Conservation (phyloP, 768 basidiomycete species). For the Porphyrellus cyaneotinctus region DNA sequence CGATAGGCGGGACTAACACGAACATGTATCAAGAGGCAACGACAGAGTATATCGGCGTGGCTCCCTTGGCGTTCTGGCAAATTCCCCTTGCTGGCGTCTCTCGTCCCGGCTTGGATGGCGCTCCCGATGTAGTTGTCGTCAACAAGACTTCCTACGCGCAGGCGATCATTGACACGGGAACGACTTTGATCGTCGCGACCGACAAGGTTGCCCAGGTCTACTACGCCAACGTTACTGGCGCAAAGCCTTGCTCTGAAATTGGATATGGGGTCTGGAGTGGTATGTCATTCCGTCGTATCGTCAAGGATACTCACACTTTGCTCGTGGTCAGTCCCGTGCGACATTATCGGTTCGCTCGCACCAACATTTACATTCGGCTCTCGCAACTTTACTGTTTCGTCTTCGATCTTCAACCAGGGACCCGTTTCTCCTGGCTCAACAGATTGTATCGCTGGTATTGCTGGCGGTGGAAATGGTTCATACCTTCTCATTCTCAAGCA, state of each 20-base stretch:
- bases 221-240: conserved; percentile 31
- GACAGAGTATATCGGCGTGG: conserved; percentile 37
- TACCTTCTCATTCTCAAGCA: not conserved
- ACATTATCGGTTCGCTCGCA: conserved; percentile 18
- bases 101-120: conserved; percentile 19
- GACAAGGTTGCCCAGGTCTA: conserved; percentile 23
- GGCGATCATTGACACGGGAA: conserved; percentile 36
- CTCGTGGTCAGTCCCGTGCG: conserved; percentile 31
- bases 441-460: conserved; percentile 38
- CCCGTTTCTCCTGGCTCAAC: conserved; percentile 25
- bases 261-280: conserved; percentile 37
- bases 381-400: conserved; percentile 33
- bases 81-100: conserved; percentile 29
- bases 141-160: conserved; percentile 17
- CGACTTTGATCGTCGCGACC: conserved; percentile 27
- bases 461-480: conserved; percentile 26
- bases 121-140: conserved; percentile 24
- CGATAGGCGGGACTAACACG: conserved; percentile 51
- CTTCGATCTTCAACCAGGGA: conserved; percentile 43
- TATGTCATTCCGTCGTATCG: conserved; percentile 5
- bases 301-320: not conserved
- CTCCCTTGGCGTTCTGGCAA: conserved; percentile 36
- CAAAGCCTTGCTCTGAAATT: conserved; percentile 20
- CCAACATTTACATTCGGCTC: conserved; percentile 39
- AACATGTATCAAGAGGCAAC: conserved; percentile 40